phyloP scores from a whole-genome alignment of 495 filamentous ascomycete genomes.

The Hyaloscypha hepaticicola region DNA sequence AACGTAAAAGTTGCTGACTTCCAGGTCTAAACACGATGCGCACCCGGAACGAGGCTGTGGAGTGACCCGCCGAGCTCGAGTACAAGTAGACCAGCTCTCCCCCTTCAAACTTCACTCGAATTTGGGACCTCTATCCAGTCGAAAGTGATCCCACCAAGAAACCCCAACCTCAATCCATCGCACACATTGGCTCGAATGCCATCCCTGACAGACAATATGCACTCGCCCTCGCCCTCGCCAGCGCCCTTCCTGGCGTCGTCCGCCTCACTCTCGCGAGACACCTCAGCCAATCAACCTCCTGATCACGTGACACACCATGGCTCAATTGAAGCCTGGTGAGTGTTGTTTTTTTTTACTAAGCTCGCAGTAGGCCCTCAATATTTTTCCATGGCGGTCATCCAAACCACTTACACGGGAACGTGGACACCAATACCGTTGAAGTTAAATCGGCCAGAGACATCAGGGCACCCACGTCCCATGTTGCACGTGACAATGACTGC shows the following conservation, averaged over 20 bases:
- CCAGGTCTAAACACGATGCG: too few relatives aligned
- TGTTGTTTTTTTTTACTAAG: conserved; percentile 17
- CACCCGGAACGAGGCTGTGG: too few relatives aligned
- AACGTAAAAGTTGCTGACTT: too few relatives aligned
- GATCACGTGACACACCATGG: neutral
- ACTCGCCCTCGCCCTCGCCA: conserved; percentile 11
- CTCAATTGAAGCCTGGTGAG: conserved; percentile 8
- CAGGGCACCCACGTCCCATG: too few relatives aligned
- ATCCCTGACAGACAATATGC: neutral
- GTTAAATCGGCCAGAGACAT: too few relatives aligned
- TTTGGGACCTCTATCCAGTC: neutral
- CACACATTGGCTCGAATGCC: conserved; percentile 1
- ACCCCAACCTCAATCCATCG: neutral
- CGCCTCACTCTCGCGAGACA: neutral
- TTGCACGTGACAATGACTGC: too few relatives aligned
- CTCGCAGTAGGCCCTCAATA: conserved; percentile 1
- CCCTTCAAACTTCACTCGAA: neutral
- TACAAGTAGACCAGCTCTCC: neutral
- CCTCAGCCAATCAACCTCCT: conserved; percentile 3
- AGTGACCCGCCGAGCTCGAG: neutral
- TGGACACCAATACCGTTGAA: too few relatives aligned
- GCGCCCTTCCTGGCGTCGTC: neutral
- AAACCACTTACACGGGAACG: too few relatives aligned
- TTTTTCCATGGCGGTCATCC: too few relatives aligned
- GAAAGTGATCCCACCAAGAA: neutral